Evolutionary conservation across 2,329 filamentous ascomycete species (phyloP).

Genomic region (Penicillium verrucosum): DNA sequence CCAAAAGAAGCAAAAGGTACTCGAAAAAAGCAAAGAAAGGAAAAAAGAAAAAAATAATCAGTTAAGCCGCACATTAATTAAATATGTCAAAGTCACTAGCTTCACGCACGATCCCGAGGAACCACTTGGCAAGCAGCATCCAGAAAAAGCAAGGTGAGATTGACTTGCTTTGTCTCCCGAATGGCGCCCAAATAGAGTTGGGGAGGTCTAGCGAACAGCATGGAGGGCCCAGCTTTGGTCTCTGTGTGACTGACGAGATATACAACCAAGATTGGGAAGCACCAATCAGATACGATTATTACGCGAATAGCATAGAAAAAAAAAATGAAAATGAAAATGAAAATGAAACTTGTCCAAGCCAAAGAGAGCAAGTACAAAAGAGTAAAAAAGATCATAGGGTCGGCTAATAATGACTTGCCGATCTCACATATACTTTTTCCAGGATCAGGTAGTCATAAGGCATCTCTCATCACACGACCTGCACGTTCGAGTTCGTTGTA

Average conservation of each 20-base stretch:
- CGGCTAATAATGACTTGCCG: not conserved
- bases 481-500: conserved; percentile 8
- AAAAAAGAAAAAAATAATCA: not conserved
- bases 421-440: conserved; percentile 5
- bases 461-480: conserved; percentile 13
- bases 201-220: not conserved
- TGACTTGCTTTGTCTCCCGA: conserved; percentile 8
- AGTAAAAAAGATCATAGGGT: not conserved
- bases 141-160: conserved; percentile 8
- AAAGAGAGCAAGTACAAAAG: not conserved
- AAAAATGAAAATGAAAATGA: not conserved
- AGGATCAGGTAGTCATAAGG: conserved; percentile 12
- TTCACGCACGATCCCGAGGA: conserved; percentile 3
- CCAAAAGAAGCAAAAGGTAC: not conserved
- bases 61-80: conserved; percentile 3
- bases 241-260: conserved; percentile 2
- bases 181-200: conserved; percentile 7
- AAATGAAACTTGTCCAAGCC: not conserved
- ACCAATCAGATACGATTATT: not conserved
- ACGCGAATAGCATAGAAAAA: not conserved
- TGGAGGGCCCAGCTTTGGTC: not conserved
- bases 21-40: not conserved
- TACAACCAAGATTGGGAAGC: not conserved
- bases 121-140: conserved; percentile 6
- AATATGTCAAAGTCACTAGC: conserved; percentile 6